phyloP scores from a whole-genome alignment of 495 filamentous ascomycete species.

The Penicillium pulvis region DNA sequence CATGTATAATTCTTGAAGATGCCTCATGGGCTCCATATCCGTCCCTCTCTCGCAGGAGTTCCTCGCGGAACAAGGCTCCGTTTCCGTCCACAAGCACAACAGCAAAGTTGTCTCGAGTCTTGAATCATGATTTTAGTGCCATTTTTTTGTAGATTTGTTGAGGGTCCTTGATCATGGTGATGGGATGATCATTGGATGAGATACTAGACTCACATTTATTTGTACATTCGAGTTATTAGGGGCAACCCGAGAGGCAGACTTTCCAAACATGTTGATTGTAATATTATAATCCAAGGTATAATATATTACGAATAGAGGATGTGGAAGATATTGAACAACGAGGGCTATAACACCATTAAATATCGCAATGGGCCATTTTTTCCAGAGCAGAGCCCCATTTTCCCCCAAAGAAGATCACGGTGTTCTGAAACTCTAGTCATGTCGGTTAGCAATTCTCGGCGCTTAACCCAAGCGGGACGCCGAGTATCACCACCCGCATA shows the following conservation, averaged over 20 bases:
- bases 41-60: not conserved
- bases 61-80: constrained; percentile 7
- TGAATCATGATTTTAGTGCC: not conserved
- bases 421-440: too few species aligned
- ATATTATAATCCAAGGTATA: too few species aligned
- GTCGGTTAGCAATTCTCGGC: not conserved
- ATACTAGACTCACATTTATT: not conserved
- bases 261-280: too few species aligned
- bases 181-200: too few species aligned
- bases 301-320: too few species aligned
- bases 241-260: too few species aligned
- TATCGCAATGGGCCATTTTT: not conserved
- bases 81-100: constrained; percentile 10
- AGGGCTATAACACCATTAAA: not conserved
- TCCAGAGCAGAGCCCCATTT: not conserved
- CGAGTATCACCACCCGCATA: not conserved
- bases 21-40: constrained; percentile 7
- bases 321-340: too few species aligned
- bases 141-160: too few species aligned
- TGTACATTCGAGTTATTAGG: not conserved
- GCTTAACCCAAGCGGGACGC: not conserved
- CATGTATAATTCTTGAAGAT: not conserved
- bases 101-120: constrained; percentile 5
- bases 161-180: too few species aligned
- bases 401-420: too few species aligned